Evolutionary conservation across 163 green algal species (phyloP).

Genomic region (Volvox carteri): DNA sequence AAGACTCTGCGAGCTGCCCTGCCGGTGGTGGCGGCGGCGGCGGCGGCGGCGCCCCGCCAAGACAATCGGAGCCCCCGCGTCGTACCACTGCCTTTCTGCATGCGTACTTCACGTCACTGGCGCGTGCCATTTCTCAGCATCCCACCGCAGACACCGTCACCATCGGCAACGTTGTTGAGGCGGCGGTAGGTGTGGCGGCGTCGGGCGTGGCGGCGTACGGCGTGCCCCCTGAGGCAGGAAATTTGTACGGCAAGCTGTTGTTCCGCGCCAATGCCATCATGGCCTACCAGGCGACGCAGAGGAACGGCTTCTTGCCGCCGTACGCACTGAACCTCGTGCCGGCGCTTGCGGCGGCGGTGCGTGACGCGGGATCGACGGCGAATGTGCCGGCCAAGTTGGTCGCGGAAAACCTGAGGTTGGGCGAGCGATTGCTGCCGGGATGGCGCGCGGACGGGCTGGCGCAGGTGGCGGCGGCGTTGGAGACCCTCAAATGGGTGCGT

Average conservation of each 20-base stretch:
- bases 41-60: background rate
- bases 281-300: constrained; percentile 27
- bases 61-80: background rate
- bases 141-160: background rate
- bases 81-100: background rate
- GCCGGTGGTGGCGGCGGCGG: background rate
- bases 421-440: constrained; percentile 17
- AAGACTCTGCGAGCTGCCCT: background rate
- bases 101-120: background rate
- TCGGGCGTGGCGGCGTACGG: background rate
- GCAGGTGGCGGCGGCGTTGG: constrained; percentile 12
- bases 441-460: constrained; percentile 31
- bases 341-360: background rate
- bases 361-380: background rate
- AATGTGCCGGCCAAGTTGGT: constrained; percentile 25
- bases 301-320: constrained; percentile 38
- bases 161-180: constrained; percentile 25
- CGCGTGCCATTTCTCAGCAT: background rate
- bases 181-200: background rate
- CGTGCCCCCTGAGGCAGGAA: background rate
- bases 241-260: constrained; percentile 18
- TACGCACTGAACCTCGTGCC: constrained; percentile 6
- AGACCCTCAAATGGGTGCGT: constrained; percentile 1
- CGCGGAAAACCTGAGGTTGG: background rate
- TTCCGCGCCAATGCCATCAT: background rate